Evolutionary conservation across 768 basidiomycete species (phyloP).

Genomic region (Mrakia frigida): DNA sequence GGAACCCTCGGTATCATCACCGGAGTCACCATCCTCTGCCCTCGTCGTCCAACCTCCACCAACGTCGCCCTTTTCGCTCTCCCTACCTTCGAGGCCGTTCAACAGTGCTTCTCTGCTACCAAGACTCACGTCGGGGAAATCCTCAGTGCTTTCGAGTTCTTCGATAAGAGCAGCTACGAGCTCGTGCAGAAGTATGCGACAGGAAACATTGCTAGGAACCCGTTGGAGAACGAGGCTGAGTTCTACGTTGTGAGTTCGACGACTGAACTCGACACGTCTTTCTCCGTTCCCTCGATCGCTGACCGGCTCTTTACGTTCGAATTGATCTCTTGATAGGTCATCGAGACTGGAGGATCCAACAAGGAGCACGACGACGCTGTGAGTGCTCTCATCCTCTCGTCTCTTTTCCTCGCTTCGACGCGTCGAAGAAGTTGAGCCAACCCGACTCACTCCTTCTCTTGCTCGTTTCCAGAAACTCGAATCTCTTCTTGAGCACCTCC

Average conservation of each 20-base stretch:
- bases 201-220: slow-evolving; percentile 29
- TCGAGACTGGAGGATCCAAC: slow-evolving; percentile 90
- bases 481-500: slow-evolving; percentile 66
- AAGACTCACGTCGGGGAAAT: slow-evolving; percentile 86
- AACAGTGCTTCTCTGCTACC: slow-evolving; percentile 73
- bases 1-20: slow-evolving; percentile 95
- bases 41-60: slow-evolving; percentile 65
- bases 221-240: slow-evolving; percentile 66
- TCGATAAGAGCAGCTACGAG: slow-evolving; percentile 79
- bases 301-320: background rate
- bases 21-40: slow-evolving; percentile 87
- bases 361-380: slow-evolving; percentile 93
- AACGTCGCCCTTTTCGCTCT: slow-evolving; percentile 90
- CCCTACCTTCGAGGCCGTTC: slow-evolving; percentile 77
- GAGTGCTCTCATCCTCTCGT: slow-evolving; percentile 28
- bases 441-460: background rate
- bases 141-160: slow-evolving; percentile 93
- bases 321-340: slow-evolving; percentile 46
- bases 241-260: slow-evolving; percentile 55
- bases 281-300: no score
- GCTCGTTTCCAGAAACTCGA: slow-evolving; percentile 66
- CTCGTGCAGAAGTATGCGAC: slow-evolving; percentile 51
- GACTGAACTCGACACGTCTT: no score
- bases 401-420: background rate
- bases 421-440: background rate